These are phyloP conservation scores for Panellus pusillus DNA, from an alignment of 768 basidiomycete species.

Conservation along the genomic window DNA sequence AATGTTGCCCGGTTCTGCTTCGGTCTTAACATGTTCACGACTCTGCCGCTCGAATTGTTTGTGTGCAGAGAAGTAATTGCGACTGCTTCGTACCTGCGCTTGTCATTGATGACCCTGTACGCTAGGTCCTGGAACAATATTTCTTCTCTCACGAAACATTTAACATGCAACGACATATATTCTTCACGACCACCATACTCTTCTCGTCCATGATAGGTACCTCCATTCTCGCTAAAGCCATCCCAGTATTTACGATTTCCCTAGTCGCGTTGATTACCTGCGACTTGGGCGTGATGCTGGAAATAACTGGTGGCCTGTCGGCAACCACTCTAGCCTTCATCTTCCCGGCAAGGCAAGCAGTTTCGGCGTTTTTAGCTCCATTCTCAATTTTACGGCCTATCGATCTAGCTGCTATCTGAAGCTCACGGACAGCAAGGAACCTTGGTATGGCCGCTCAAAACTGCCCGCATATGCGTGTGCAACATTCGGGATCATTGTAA, in stretches of 20 bases:
- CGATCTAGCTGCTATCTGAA: conserved; percentile 67
- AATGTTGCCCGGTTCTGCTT: conserved; percentile 95
- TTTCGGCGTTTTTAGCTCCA: too few species aligned
- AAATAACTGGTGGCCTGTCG: conserved; percentile 96
- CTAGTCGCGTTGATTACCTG: conserved; percentile 90
- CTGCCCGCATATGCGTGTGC: conserved; percentile 75
- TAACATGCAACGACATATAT: conserved; percentile 78
- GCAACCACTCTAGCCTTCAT: conserved; percentile 92
- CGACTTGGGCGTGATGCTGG: conserved; percentile 97
- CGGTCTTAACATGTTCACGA: conserved; percentile 97
- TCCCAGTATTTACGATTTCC: conserved; percentile 10
- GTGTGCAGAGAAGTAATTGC: conserved; percentile 87
- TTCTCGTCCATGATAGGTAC: conserved; percentile 79
- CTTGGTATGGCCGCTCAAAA: conserved; percentile 71
- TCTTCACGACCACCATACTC: conserved; percentile 87
- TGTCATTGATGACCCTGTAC: not conserved
- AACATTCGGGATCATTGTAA: conserved; percentile 72
- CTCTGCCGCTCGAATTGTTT: conserved; percentile 92
- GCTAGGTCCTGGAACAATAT: conserved; percentile 91
- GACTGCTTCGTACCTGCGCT: not conserved
- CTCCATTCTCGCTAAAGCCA: conserved; percentile 20
- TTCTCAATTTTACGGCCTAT: too few species aligned
- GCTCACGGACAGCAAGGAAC: conserved; percentile 53
- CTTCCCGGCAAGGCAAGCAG: conserved; percentile 61
- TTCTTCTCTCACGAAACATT: conserved; percentile 91